Conservation (phyloP, 176 grass and related monocot genomes). For the Aegilops speltoides region DNA sequence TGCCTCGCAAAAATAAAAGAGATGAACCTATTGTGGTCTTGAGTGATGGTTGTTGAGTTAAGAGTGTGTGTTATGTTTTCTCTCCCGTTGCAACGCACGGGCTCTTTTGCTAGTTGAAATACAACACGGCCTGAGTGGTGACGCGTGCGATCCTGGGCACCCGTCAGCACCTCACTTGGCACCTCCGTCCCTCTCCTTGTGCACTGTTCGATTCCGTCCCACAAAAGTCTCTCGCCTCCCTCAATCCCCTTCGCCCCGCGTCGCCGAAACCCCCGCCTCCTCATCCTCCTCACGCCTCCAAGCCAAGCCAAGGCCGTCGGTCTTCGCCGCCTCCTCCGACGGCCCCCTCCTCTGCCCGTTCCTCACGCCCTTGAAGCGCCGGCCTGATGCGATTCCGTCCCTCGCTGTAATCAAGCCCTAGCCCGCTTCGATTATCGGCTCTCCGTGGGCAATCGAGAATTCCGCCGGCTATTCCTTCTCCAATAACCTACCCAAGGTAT, state of each 20-base stretch:
- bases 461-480: neutral
- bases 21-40: too few relatives aligned
- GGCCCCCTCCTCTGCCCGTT: neutral
- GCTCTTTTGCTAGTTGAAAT: too few relatives aligned
- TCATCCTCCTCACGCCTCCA: neutral
- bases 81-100: too few relatives aligned
- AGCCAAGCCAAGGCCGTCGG: neutral
- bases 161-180: neutral
- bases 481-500: constrained; percentile 8
- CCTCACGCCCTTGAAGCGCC: neutral
- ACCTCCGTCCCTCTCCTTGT: neutral
- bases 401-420: neutral
- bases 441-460: neutral
- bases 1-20: too few relatives aligned
- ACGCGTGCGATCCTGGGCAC: neutral
- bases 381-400: neutral
- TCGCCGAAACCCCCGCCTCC: neutral
- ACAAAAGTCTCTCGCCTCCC: constrained; percentile 13
- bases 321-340: neutral
- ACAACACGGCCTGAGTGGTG: neutral
- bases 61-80: too few relatives aligned
- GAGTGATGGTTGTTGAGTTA: too few relatives aligned
- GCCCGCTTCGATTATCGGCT: neutral
- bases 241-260: constrained; percentile 1
- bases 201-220: neutral